Evolutionary conservation across 2,329 filamentous ascomycete species (phyloP).

Genomic region (Colletotrichum graminicola): DNA sequence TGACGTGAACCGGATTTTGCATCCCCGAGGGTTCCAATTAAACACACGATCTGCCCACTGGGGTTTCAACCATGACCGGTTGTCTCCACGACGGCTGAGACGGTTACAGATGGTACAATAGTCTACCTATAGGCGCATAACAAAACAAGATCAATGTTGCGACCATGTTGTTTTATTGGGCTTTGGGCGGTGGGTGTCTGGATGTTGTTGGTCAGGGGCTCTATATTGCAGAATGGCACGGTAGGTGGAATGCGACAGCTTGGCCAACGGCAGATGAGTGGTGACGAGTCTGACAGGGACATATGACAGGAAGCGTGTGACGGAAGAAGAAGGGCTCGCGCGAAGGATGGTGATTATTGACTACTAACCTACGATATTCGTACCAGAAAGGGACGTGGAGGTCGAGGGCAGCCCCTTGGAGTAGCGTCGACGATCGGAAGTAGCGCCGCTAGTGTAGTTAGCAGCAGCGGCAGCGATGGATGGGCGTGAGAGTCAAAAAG

Average conservation of each 20-base stretch:
- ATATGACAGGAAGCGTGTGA: slow-evolving; percentile 18
- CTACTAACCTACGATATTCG: background rate
- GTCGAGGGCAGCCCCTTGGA: slow-evolving; percentile 5
- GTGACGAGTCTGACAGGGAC: slow-evolving; percentile 21
- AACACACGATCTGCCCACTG: slow-evolving; percentile 18
- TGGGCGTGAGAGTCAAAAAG: background rate
- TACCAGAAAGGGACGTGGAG: slow-evolving; percentile 10
- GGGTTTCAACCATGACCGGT: slow-evolving; percentile 12
- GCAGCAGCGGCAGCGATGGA: background rate
- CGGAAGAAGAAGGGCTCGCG: background rate
- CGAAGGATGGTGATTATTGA: background rate
- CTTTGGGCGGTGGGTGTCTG: background rate
- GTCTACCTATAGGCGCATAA: background rate
- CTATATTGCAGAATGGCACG: slow-evolving; percentile 12
- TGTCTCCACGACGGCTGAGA: slow-evolving; percentile 36
- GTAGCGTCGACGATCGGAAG: slow-evolving; percentile 31
- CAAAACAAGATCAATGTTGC: slow-evolving; percentile 19
- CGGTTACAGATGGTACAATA: slow-evolving; percentile 19
- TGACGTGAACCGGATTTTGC: slow-evolving; percentile 27
- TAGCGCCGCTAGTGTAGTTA: slow-evolving; percentile 17
- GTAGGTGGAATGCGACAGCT: slow-evolving; percentile 34
- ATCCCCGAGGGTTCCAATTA: background rate
- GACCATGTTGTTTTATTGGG: background rate
- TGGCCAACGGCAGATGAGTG: slow-evolving; percentile 12
- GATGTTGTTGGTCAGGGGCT: background rate